Base-by-base conservation (phyloP, 805 yeast species). In the Candida coleopterorum region DNA sequence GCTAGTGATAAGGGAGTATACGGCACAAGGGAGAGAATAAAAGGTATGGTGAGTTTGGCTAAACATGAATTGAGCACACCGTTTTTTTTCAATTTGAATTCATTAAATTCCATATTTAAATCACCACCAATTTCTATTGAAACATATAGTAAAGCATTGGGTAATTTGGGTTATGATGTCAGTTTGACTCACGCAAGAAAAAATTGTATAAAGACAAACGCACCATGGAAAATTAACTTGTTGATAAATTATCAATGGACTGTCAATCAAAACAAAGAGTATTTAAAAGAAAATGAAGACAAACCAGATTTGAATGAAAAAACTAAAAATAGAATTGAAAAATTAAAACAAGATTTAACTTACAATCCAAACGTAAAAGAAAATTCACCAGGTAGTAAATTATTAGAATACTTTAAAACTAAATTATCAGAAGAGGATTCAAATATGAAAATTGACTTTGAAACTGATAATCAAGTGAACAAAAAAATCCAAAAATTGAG, bases 31-130 rank as follows among this genome's bases (percentile, higher is more conserved):
- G 34, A 84, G 40, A 72, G 99, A 54, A 85, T 93, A 29, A 79
- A 79, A 55, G 97, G 97, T 10, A 93, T 93, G 97, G 64, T 88
- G 21, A 85, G 93, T 0, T 65, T 90, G 52, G 97, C 97, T 4
- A 52, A 57, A 26, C 73, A 73, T 45, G 98, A 93, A 58, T 52
- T 90, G 26, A 52, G 48, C 4, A 11, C 21, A 10, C 94, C 89
- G 18, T 88, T 93, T 55, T 93, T 87, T 60, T 81, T 90, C 63
- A 78, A 84, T 39, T 84, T 95, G 24, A 81, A 87, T 42, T 76
- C 77, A 38, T 47, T 90, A 28, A 76, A 95, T 0, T 79, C 90
- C 2, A 71, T 83, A 9, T 64, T 90, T 49, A 85, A 85, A 54
- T 73, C 88, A 32, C 85, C 89, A 16, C 88, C 90, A 5, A 95